Conservation (phyloP, 2,329 filamentous ascomycete genomes). For the Pezicula carpinea region DNA sequence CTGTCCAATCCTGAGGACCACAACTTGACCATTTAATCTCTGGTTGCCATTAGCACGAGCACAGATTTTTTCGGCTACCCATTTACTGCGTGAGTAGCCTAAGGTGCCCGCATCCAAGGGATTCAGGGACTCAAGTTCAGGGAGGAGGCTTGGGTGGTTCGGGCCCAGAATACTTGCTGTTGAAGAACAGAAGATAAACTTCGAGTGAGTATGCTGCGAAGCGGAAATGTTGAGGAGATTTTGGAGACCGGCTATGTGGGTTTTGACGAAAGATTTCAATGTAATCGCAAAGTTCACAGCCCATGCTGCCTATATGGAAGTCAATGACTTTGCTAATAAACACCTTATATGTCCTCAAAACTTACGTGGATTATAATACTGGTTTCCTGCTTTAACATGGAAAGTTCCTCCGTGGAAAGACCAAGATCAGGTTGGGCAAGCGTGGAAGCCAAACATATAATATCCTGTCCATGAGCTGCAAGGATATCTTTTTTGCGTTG, state of each 20-base stretch:
- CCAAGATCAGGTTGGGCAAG: slow-evolving; percentile 46
- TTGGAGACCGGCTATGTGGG: slow-evolving; percentile 44
- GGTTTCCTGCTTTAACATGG: slow-evolving; percentile 34
- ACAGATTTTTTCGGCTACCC: slow-evolving; percentile 54
- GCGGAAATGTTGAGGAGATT: slow-evolving; percentile 44
- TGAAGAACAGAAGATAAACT: slow-evolving; percentile 48
- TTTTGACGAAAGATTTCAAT: slow-evolving; percentile 48
- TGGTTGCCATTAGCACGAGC: slow-evolving; percentile 28
- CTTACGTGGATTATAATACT: slow-evolving; percentile 52
- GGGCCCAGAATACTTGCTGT: slow-evolving; percentile 39
- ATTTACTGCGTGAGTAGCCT: slow-evolving; percentile 53
- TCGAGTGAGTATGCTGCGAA: slow-evolving; percentile 9
- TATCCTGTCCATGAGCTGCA: slow-evolving; percentile 27
- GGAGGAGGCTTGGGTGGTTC: slow-evolving; percentile 25
- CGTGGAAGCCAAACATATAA: slow-evolving; percentile 42
- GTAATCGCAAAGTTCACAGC: slow-evolving; percentile 59
- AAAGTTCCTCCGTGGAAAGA: slow-evolving; percentile 36
- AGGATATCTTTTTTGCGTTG: slow-evolving; percentile 28
- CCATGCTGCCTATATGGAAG: slow-evolving; percentile 43
- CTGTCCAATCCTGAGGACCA: slow-evolving; percentile 32
- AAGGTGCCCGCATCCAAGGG: slow-evolving; percentile 40
- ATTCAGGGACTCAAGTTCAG: slow-evolving; percentile 36
- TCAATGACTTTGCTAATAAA: neutral
- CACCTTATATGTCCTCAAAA: too few relatives aligned
- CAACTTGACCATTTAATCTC: slow-evolving; percentile 4